Evolutionary conservation across 108 stramenopile species (phyloP).

Genomic region (Poteriospumella lacustris): DNA sequence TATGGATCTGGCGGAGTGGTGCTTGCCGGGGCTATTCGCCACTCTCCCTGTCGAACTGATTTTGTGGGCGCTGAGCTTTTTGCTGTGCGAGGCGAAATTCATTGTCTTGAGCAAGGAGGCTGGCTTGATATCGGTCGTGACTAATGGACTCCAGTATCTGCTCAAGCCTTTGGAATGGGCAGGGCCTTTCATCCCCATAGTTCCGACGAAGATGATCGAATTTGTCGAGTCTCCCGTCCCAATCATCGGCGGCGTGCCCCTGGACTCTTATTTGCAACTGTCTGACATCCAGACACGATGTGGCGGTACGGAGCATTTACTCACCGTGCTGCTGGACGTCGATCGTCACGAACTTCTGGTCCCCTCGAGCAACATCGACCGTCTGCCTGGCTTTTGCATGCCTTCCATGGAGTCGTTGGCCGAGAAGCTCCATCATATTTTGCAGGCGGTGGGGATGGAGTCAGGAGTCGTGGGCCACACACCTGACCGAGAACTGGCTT

Average conservation of each 20-base stretch:
- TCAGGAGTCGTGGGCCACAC: too few relatives aligned
- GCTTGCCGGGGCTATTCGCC: not conserved
- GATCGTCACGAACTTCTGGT: too few relatives aligned
- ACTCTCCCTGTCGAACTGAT: not conserved
- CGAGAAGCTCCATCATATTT: too few relatives aligned
- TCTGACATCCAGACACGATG: too few relatives aligned
- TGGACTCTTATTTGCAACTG: too few relatives aligned
- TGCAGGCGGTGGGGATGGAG: too few relatives aligned
- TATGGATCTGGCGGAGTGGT: constrained; percentile 13
- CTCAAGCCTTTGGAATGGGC: constrained; percentile 21
- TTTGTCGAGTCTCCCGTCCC: constrained; percentile 25
- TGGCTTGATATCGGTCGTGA: not conserved
- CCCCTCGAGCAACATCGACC: too few relatives aligned
- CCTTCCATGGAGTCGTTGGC: too few relatives aligned
- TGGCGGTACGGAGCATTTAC: too few relatives aligned
- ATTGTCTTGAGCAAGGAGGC: not conserved
- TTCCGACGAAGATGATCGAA: not conserved
- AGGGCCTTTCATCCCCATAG: constrained; percentile 13
- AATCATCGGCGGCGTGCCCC: not conserved
- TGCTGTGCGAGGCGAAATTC: constrained; percentile 18
- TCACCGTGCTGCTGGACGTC: too few relatives aligned
- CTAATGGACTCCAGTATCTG: not conserved
- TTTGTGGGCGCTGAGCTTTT: constrained; percentile 3
- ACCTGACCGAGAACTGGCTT: too few relatives aligned
- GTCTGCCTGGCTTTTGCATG: too few relatives aligned